phyloP scores from a whole-genome alignment of 2,329 filamentous ascomycete species.

The Colletotrichum echinochloae region DNA sequence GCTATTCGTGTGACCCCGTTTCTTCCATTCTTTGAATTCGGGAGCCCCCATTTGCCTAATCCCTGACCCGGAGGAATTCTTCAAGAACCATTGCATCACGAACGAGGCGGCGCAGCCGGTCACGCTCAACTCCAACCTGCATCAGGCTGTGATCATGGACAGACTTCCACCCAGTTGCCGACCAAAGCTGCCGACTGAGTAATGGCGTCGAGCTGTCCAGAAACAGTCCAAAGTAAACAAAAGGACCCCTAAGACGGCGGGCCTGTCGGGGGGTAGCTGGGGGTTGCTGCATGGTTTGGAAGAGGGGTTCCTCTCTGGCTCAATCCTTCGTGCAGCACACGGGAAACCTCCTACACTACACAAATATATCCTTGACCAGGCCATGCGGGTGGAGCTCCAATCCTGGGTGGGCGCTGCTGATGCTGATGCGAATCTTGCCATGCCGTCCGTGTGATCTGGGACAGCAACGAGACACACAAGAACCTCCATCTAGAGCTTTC shows the following conservation, averaged over 20 bases:
- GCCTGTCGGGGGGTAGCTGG: conserved; percentile 32
- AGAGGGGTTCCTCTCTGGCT: conserved; percentile 25
- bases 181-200: conserved; percentile 23
- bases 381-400: conserved; percentile 19
- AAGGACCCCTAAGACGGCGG: conserved; percentile 33
- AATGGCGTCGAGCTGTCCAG: conserved; percentile 24
- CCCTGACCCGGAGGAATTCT: conserved; percentile 23
- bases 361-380: conserved; percentile 34
- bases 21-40: conserved; percentile 20
- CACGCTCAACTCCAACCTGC: not conserved
- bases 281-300: conserved; percentile 32
- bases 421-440: conserved; percentile 25
- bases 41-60: conserved; percentile 21
- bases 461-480: conserved; percentile 21
- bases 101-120: not conserved
- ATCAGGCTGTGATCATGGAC: conserved; percentile 3
- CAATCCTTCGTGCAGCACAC: conserved; percentile 31
- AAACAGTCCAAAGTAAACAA: conserved; percentile 39
- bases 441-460: conserved; percentile 19
- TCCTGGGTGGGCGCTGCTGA: conserved; percentile 13
- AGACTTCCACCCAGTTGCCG: conserved; percentile 10
- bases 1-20: conserved; percentile 21
- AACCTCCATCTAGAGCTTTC: conserved; percentile 16
- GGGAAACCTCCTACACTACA: conserved; percentile 28
- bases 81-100: conserved; percentile 30